Evolutionary conservation across 1,284 basidiomycete species (phyloP).

Genomic region (Marasmius fiardii): DNA sequence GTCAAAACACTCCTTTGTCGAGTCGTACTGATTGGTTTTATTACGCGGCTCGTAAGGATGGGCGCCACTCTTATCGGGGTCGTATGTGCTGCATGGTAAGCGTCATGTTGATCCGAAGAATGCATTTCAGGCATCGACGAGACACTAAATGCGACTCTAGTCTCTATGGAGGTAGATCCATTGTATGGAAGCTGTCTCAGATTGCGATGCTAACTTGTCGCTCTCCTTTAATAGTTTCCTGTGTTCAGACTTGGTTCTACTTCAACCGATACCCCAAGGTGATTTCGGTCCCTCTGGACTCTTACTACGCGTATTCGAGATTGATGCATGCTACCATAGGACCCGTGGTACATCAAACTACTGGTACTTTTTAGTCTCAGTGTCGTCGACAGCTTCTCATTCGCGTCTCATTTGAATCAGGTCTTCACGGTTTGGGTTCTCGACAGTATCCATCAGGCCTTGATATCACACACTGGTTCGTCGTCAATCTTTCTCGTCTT

Average conservation of each 20-base stretch:
- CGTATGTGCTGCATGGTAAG: slow-evolving; percentile 43
- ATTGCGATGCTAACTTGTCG: background rate
- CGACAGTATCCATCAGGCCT: slow-evolving; percentile 46
- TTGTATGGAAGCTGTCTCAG: background rate
- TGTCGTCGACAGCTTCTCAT: background rate
- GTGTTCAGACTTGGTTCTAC: slow-evolving; percentile 54
- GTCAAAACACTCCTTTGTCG: background rate
- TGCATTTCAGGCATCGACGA: background rate
- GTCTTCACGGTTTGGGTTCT: slow-evolving; percentile 41
- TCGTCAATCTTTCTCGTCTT: slow-evolving; percentile 2
- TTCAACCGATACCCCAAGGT: slow-evolving; percentile 43
- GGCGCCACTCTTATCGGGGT: slow-evolving; percentile 48
- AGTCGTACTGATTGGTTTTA: background rate
- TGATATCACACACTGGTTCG: slow-evolving; percentile 51
- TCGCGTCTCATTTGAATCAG: slow-evolving; percentile 21
- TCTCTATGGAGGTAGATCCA: slow-evolving; percentile 42
- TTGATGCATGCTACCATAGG: slow-evolving; percentile 23
- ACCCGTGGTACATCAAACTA: slow-evolving; percentile 46
- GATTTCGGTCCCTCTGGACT: slow-evolving; percentile 7
- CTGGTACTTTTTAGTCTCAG: slow-evolving; percentile 30
- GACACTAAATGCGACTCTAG: slow-evolving; percentile 22
- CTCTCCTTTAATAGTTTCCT: no score
- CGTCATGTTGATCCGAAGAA: slow-evolving; percentile 4
- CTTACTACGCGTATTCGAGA: background rate
- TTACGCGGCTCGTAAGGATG: slow-evolving; percentile 29